Conservation (phyloP, 805 yeast species). For the Myxozyma neotropica region DNA sequence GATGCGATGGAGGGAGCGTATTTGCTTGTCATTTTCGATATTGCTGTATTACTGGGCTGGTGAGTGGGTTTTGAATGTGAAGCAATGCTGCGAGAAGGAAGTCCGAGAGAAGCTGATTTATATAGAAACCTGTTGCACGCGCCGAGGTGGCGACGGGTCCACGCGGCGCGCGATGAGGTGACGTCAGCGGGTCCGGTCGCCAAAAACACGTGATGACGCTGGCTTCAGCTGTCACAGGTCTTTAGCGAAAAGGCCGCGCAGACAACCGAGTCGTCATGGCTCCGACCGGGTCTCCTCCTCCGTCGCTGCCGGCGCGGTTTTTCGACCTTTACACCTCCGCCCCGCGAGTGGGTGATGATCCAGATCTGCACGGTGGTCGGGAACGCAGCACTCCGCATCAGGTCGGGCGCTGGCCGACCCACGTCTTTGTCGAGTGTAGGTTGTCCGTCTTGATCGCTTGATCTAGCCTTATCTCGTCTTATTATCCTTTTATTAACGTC, state of each 20-base stretch:
- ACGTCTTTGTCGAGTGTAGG: conserved; percentile 27
- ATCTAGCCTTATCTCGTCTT: no score
- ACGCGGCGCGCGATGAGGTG: conserved; percentile 14
- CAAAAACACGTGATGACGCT: conserved; percentile 3
- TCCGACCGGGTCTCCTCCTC: conserved; percentile 17
- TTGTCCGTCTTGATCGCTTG: no score
- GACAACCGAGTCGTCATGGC: background rate
- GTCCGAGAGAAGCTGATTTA: background rate
- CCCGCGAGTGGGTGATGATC: conserved; percentile 29
- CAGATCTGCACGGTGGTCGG: conserved; percentile 30
- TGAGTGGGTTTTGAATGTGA: no score
- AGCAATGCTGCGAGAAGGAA: background rate
- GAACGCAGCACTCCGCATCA: conserved; percentile 19
- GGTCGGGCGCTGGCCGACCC: conserved; percentile 30
- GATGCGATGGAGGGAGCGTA: background rate
- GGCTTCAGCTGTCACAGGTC: background rate
- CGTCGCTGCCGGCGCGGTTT: conserved; percentile 29
- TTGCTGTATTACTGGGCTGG: no score
- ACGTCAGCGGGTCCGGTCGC: no score
- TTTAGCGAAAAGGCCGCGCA: background rate
- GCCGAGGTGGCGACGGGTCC: background rate
- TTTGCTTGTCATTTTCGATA: no score
- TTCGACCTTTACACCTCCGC: conserved; percentile 24
- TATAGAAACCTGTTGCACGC: background rate
- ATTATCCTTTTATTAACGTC: background rate